Base-by-base conservation (phyloP, 345 rosid genomes). In the Brassica carinata region DNA sequence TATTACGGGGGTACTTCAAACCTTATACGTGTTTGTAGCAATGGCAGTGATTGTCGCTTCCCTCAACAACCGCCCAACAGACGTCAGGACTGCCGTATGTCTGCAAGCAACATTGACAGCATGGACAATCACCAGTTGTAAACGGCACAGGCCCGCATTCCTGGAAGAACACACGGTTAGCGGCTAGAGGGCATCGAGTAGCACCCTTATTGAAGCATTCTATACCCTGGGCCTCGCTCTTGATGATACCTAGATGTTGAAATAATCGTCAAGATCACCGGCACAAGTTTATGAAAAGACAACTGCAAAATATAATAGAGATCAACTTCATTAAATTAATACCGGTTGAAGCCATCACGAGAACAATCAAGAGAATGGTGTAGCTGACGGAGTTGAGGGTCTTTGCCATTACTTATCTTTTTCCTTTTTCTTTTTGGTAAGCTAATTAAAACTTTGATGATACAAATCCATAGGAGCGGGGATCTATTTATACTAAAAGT, bases 401-500 rank as follows among this genome's bases (percentile, higher is more conserved):
- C 71, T 74, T 74, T 45, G 64, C 64, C 71, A 74, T 64, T 74
- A 40, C 4, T 43, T 33, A 23, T 23, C 26, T 23, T 23, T 61
- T 62, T 55, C 19, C 5, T 5, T 26, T 58, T 27, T 57, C 26
- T 38, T 55, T 17, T 17, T 9, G 0, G 7, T 55, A 55, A 15
- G 5, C 1, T 31, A n/a, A 1, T 14, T 51, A 4, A 11, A 11
- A 15, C 2, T 63, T 45, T 3, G 59, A 1, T 64, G 77, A 74
- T 8, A 64, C 26, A 43, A 17, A 64, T 45, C 30, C 7, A n/a
- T 43, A 6, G 51, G 8, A 10, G 31, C 17, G 45, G 45, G 17
- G 30, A 45, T 30, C 77, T 64, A 74, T 74, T 74, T 74, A 64
- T 74, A 74, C 48, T 11, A 10, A 36, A 61, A 8, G 6, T 73